Evolutionary conservation across 1,284 basidiomycete genomes (phyloP), one percentile per base, ranked within the genome.

Genomic region (Inonotus obliquus): DNA sequence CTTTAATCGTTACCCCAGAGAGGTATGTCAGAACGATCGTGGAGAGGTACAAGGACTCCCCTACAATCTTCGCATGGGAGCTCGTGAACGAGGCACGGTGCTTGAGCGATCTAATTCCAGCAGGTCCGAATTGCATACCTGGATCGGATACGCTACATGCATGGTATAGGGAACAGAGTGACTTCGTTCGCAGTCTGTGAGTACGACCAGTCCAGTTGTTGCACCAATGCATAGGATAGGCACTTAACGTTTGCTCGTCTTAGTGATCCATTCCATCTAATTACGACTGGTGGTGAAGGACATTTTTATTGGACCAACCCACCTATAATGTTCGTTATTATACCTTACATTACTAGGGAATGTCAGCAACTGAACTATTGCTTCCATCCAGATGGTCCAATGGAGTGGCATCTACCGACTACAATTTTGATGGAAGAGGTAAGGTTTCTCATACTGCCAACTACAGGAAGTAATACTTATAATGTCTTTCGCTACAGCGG

Each of bases 61-160:
- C 77, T 0, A 75, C 77, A 51, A 77, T 85, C 32, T 83, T 84
- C 65, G 81, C 82, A 0, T 84, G 81, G 82, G 81, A 85, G 67
- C 74, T 84, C 41, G 77, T 81, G 73, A 84, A 84, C 62, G 83
- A 84, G 67, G 81, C 82, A 0, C 77, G 82, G 6, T 84, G 82
- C 68, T 67, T 77, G 10, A 79, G 81, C n/a, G 82, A 84, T 54
- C 57, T 52, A 19, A 72, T 79, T 29, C 74, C 75, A 10, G 69
- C 75, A 10, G 78, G 81, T 10, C 75, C 81, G 0, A 69, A 69
- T 38, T 84, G 81, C 67, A 75, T 77, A 17, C 75, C 82, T 27
- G 78, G 77, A 17, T 77, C 77, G 0, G 75, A 77, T 32, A 75
- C 78, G 1, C 68, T 84, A 11, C 73, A 71, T 45, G 77, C 74